Conservation (phyloP, 139 green algal genomes). For the Chlorella sorokiniana region DNA sequence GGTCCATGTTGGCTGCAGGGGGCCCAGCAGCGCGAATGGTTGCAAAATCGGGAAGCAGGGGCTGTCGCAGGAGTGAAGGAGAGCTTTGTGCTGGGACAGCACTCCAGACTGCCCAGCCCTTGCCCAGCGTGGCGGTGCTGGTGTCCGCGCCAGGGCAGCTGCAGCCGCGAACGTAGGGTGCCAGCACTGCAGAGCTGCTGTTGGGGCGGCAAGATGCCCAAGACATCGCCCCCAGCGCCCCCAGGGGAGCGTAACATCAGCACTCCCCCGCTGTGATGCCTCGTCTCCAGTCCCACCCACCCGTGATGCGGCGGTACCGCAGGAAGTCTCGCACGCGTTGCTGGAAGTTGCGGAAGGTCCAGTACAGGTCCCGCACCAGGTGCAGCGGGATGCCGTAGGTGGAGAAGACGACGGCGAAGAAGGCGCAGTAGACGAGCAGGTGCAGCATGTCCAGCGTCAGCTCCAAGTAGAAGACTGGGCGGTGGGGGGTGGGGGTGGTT, state of each 20-base stretch:
- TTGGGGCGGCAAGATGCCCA: too few relatives aligned
- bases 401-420: slow-evolving; percentile 97
- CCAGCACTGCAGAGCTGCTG: too few relatives aligned
- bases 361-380: slow-evolving; percentile 96
- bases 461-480: slow-evolving; percentile 96
- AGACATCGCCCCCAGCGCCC: too few relatives aligned
- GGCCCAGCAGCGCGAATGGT: background rate
- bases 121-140: too few relatives aligned
- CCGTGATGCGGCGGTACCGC: slow-evolving; percentile 79
- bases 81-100: too few relatives aligned
- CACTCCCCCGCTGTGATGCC: background rate
- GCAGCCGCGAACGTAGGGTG: too few relatives aligned
- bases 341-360: slow-evolving; percentile 95
- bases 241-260: too few relatives aligned
- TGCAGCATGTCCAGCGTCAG: slow-evolving; percentile 96
- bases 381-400: slow-evolving; percentile 97
- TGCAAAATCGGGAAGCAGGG: background rate
- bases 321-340: slow-evolving; percentile 92
- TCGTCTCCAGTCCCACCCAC: background rate
- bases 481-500: background rate
- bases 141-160: too few relatives aligned
- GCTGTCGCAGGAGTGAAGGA: too few relatives aligned
- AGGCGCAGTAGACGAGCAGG: slow-evolving; percentile 94
- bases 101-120: too few relatives aligned
- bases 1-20: slow-evolving; percentile 87